Base-by-base conservation (phyloP, 169 alveolate genomes). In the Cryptosporidium ryanae region DNA sequence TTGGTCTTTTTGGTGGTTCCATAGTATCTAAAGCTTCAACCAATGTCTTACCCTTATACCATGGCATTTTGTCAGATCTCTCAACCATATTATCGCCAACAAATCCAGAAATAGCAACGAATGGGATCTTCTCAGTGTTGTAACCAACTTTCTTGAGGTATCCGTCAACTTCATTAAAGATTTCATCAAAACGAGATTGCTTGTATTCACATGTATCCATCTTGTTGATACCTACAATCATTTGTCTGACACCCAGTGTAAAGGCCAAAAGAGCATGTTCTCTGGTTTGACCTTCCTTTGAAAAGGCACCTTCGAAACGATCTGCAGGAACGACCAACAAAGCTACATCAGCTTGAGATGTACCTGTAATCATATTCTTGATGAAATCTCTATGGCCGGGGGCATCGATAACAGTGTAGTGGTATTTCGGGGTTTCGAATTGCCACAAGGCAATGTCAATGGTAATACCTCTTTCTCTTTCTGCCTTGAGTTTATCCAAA, bases 301-400 rank as follows among this genome's bases (percentile, higher is more conserved):
- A 93, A 92, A 94, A 93, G 13, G 97, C 99, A 84, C 99, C 99
- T 94, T 96, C 99, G 94, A 97, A 97, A 82, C 93, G 95, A 68
- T 96, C 98, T 49, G 99, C 97, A 64, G 99, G 99, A 64, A 97
- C 98, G 90, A 98, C 97, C 82, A 98, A 95, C 82, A 98, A 89
- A 38, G 99, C 99, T 65, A 96, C 99, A 93, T 98, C 99, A 64
- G 99, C 99, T 92, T 97, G 99, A 34, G 99, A 96, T 44, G 99
- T 96, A 82, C 99, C 99, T 52, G 99, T 97, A 93, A 98, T 98
- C 99, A 97, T 97, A 94, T 98, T 98, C 95, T 97, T 97, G 91
- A 98, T 97, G 96, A 97, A 98, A 92, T 97, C 99, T 82, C 98
- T 93, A 90, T 98, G 99, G 54, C 99, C 99, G 59, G 99, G 99